phyloP scores from a whole-genome alignment of 345 rosid genomes.

The Cardiospermum halicacabum region DNA sequence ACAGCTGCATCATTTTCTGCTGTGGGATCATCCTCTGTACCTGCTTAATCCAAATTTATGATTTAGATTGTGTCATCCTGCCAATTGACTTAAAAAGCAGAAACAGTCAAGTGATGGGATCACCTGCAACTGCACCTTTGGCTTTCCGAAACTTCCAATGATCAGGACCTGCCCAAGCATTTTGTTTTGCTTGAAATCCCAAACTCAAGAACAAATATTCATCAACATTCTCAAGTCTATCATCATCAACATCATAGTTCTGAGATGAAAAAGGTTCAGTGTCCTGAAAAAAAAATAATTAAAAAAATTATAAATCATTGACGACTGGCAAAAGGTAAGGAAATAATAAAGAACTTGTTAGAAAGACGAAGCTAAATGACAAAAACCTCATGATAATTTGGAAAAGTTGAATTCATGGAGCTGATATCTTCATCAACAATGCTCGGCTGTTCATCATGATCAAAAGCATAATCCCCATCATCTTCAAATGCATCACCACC shows the following conservation, averaged over 20 bases:
- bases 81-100: background rate
- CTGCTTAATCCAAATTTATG: constrained; percentile 28
- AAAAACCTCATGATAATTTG: constrained; percentile 57
- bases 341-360: background rate
- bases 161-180: constrained; percentile 99
- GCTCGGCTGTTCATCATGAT: constrained; percentile 49
- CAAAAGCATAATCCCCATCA: constrained; percentile 39
- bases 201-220: constrained; percentile 54
- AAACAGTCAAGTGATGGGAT: background rate
- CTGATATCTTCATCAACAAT: constrained; percentile 40
- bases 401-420: constrained; percentile 43
- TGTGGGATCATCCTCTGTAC: constrained; percentile 39
- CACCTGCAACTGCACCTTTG: constrained; percentile 45
- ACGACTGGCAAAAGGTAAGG: constrained; percentile 8
- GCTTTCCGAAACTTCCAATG: constrained; percentile 85
- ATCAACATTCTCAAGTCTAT: constrained; percentile 56
- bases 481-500: constrained; percentile 50
- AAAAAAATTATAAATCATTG: no score
- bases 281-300: constrained; percentile 46
- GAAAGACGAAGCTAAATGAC: constrained; percentile 4
- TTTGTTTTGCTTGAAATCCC: constrained; percentile 68
- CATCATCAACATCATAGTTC: constrained; percentile 46
- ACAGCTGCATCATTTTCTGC: constrained; percentile 41
- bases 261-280: constrained; percentile 39
- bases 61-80: constrained; percentile 10